Evolutionary conservation across 371 early-diverging fungal species (phyloP).

Genomic region (Cokeromyces recurvatus): DNA sequence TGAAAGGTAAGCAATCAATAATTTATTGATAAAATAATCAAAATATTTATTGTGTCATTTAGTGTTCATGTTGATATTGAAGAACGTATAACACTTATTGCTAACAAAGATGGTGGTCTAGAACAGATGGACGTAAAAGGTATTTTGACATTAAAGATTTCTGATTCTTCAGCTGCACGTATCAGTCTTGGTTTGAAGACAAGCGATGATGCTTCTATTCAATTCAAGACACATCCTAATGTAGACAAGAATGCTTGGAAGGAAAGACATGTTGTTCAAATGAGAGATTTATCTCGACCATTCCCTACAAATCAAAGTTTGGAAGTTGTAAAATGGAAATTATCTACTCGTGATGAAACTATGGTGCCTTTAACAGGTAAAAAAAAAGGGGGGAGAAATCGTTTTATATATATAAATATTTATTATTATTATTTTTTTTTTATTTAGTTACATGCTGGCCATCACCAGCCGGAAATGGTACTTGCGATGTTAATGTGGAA

Average conservation of each 20-base stretch:
- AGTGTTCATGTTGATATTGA: constrained; percentile 85
- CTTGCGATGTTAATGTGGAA: constrained; percentile 91
- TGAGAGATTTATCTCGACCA: constrained; percentile 74
- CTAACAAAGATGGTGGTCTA: constrained; percentile 90
- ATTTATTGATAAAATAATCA: background rate
- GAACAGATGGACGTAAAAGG: constrained; percentile 92
- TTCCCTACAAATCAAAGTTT: constrained; percentile 88
- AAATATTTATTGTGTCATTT: background rate
- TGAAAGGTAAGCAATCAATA: constrained; percentile 13
- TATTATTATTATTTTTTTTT: too few relatives aligned
- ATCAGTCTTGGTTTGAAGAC: constrained; percentile 55
- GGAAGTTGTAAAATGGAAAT: constrained; percentile 88
- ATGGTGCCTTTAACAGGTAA: constrained; percentile 81
- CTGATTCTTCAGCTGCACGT: constrained; percentile 57
- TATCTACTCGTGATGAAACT: constrained; percentile 74
- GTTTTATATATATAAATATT: too few relatives aligned
- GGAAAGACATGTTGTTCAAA: constrained; percentile 64
- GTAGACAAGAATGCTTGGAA: constrained; percentile 90
- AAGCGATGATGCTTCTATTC: constrained; percentile 57
- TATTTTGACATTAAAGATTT: constrained; percentile 73
- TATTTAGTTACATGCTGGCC: constrained; percentile 97
- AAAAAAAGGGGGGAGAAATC: constrained; percentile 3
- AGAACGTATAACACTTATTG: constrained; percentile 77
- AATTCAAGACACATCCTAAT: constrained; percentile 96
- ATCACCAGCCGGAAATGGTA: constrained; percentile 82